A percentile compares a stretch with the other conserved stretches of the same genome.
Conservation (phyloP, 768 basidiomycete genomes). For the Hygrophoropsis aurantiaca region DNA sequence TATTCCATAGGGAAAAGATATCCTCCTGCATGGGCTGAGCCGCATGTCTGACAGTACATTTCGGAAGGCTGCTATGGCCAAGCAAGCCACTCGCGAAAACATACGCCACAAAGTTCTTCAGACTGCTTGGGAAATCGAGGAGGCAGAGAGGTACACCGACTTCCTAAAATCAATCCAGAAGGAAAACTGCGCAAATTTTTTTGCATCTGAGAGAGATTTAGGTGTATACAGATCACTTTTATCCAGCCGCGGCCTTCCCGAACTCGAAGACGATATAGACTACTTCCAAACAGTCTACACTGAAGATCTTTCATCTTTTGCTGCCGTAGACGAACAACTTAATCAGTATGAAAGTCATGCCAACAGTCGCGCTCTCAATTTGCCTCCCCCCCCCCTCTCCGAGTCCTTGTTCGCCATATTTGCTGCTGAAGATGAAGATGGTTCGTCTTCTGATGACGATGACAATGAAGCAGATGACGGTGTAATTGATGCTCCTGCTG, state of each 20-base stretch:
- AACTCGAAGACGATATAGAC: neutral
- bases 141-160: neutral
- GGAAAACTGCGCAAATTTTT: too few relatives aligned
- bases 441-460: too few relatives aligned
- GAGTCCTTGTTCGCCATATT: too few relatives aligned
- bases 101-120: neutral
- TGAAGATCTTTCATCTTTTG: neutral
- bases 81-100: constrained; percentile 2
- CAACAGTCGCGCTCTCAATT: too few relatives aligned
- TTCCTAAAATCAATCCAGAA: neutral
- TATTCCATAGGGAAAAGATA: neutral
- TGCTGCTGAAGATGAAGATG: too few relatives aligned
- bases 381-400: too few relatives aligned
- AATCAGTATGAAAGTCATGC: neutral
- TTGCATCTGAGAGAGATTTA: too few relatives aligned
- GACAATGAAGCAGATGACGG: too few relatives aligned
- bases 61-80: neutral
- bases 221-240: too few relatives aligned
- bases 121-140: constrained; percentile 7
- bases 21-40: neutral
- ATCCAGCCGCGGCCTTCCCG: neutral
- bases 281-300: neutral
- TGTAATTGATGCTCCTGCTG: too few relatives aligned
- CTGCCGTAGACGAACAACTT: neutral
- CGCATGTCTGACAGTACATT: neutral